Evolutionary conservation across 2,329 filamentous ascomycete species (phyloP).

Genomic region (Samsoniella hepiali): DNA sequence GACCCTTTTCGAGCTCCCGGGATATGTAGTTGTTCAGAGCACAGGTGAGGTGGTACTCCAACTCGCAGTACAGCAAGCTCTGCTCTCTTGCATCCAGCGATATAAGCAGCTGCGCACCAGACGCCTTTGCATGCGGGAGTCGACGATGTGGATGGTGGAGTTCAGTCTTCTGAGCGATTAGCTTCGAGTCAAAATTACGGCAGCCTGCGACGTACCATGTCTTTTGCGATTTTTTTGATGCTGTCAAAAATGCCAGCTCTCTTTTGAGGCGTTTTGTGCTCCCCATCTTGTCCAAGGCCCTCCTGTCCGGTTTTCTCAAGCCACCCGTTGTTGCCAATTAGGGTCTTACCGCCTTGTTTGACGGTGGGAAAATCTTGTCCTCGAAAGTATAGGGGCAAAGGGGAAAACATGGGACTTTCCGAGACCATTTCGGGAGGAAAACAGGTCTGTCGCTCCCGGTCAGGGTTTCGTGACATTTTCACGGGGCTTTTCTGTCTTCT

Average conservation of each 20-base stretch:
- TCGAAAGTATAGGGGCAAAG: conserved; percentile 42
- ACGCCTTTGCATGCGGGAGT: conserved; percentile 31
- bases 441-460: conserved; percentile 20
- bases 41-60: conserved; percentile 53
- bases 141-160: conserved; percentile 34
- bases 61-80: conserved; percentile 56
- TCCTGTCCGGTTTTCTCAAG: conserved; percentile 43
- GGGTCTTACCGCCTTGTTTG: conserved; percentile 46
- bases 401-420: conserved; percentile 38
- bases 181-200: conserved; percentile 2
- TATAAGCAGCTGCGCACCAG: conserved; percentile 39
- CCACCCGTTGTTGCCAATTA: conserved; percentile 57
- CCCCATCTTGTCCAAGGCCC: conserved; percentile 24
- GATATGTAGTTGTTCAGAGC: conserved; percentile 52
- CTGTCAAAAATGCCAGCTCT: conserved; percentile 43
- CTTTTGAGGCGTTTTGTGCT: conserved; percentile 33
- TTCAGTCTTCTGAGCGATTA: conserved; percentile 36
- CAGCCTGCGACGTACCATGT: conserved; percentile 41
- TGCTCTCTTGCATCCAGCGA: conserved; percentile 56
- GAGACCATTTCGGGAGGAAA: conserved; percentile 16
- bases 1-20: conserved; percentile 52
- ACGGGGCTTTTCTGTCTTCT: conserved; percentile 9
- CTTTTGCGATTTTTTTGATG: conserved; percentile 52
- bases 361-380: conserved; percentile 35
- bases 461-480: conserved; percentile 14